Percentiles rank a stretch among this genome's conserved stretches.
phyloP scores from a whole-genome alignment of 2,329 filamentous ascomycete genomes.

The Magnaporthiopsis incrustans region DNA sequence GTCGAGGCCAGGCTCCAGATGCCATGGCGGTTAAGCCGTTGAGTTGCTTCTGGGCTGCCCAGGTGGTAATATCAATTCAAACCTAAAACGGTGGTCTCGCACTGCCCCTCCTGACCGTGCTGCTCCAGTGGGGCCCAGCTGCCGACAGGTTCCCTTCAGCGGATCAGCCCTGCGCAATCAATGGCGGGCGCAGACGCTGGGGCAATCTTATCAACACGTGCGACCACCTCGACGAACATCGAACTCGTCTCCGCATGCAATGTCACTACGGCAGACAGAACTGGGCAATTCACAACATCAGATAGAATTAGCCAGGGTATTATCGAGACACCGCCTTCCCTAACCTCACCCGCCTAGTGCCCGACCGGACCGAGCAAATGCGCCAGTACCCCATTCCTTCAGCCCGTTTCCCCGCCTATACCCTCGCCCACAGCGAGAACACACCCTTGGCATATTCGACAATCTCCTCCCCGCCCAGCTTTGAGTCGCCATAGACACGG shows the following conservation, averaged over 20 bases:
- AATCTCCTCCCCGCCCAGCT: slow-evolving; percentile 91
- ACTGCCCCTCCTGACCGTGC: not conserved
- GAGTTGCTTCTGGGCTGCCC: not conserved
- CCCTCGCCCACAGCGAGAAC: slow-evolving; percentile 68
- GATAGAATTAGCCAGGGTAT: not conserved
- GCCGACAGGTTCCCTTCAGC: not conserved
- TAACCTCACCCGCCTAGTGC: not conserved
- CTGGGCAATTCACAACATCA: not conserved
- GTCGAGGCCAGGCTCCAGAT: not conserved
- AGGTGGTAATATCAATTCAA: not conserved
- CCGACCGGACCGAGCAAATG: slow-evolving; percentile 1
- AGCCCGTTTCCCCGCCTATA: slow-evolving; percentile 33
- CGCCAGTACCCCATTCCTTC: not conserved
- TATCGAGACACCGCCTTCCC: not conserved
- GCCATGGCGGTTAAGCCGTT: not conserved
- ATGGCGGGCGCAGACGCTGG: no score
- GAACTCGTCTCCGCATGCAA: no score
- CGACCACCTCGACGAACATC: not conserved
- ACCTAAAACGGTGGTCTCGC: not conserved
- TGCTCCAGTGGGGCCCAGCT: not conserved
- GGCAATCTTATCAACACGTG: not conserved
- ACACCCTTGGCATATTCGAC: slow-evolving; percentile 91
- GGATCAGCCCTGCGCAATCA: no score
- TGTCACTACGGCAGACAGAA: no score
- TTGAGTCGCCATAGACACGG: slow-evolving; percentile 78